These are phyloP conservation scores for Articulospora tetracladia DNA, from an alignment of 495 filamentous ascomycete genomes.

Conservation along the genomic window DNA sequence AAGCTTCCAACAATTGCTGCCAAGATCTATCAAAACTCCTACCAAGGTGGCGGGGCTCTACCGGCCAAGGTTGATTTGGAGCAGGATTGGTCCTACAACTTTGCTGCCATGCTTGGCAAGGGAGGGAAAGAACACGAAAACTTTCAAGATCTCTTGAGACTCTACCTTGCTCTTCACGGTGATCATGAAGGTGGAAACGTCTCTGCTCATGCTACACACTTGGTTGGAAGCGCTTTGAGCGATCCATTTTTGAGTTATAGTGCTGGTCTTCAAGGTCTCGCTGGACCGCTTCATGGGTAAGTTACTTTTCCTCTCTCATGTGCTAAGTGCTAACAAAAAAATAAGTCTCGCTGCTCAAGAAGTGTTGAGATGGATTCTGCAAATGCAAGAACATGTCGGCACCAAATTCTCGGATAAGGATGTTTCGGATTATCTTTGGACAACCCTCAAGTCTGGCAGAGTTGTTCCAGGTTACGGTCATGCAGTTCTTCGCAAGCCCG, in stretches of 20 bases:
- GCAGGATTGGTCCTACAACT: constrained; percentile 98
- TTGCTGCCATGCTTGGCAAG: constrained; percentile 93
- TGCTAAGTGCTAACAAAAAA: constrained; percentile 16
- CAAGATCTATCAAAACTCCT: constrained; percentile 92
- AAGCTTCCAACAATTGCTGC: constrained; percentile 97
- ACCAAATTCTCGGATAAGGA: constrained; percentile 70
- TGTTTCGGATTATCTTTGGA: constrained; percentile 87
- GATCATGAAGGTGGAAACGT: constrained; percentile 99
- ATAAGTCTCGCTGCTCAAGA: constrained; percentile 85
- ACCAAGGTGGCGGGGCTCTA: constrained; percentile 69
- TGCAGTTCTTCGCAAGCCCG: constrained; percentile 93
- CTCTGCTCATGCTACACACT: constrained; percentile 93
- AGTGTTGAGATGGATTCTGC: constrained; percentile 89
- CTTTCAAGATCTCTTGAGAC: constrained; percentile 89
- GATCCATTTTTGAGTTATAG: constrained; percentile 96
- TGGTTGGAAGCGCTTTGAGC: constrained; percentile 92
- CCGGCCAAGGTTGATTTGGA: constrained; percentile 72
- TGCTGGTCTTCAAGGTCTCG: constrained; percentile 91
- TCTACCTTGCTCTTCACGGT: constrained; percentile 95
- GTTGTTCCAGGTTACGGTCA: constrained; percentile 98
- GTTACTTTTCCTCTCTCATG: constrained; percentile 10
- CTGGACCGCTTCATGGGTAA: constrained; percentile 87
- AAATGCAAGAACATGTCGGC: constrained; percentile 89
- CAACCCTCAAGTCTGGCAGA: constrained; percentile 85
- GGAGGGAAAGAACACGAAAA: constrained; percentile 78